phyloP scores from a whole-genome alignment of 2,329 filamentous ascomycete genomes.

The Penicillium sp. region DNA sequence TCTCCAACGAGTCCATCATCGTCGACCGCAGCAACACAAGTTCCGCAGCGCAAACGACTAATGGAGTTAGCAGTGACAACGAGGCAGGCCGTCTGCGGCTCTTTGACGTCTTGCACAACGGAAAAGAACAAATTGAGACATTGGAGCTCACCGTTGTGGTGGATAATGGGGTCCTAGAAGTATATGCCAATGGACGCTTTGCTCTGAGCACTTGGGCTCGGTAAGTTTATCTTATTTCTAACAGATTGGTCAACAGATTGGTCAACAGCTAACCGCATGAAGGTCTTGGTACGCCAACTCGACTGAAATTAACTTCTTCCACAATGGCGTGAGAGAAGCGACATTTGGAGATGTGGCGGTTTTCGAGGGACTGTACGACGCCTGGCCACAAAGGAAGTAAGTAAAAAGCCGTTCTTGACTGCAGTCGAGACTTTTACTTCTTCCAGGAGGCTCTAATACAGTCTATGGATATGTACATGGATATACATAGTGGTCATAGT shows the following conservation, averaged over 20 bases:
- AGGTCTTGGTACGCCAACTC: constrained; percentile 23
- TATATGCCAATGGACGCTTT: constrained; percentile 23
- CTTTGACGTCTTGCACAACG: constrained; percentile 12
- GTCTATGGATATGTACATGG: no score
- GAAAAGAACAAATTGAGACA: constrained; percentile 10
- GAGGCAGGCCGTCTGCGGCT: constrained; percentile 16
- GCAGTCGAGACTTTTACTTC: no score
- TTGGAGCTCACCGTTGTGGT: constrained; percentile 21
- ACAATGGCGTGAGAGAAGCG: constrained; percentile 15
- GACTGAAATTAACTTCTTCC: constrained; percentile 19
- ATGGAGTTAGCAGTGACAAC: constrained; percentile 6
- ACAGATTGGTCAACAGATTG: background rate
- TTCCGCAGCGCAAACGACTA: constrained; percentile 13
- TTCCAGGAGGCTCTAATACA: no score
- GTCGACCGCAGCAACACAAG: constrained; percentile 19
- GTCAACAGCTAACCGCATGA: background rate
- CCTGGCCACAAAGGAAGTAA: constrained; percentile 14
- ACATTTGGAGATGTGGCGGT: constrained; percentile 15
- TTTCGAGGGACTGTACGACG: constrained; percentile 20
- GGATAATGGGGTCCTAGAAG: constrained; percentile 17
- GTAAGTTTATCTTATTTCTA: constrained; percentile 2
- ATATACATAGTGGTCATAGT: no score
- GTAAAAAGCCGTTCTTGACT: no score
- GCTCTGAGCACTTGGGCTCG: constrained; percentile 19
- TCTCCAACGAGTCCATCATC: constrained; percentile 22